Evolutionary conservation across 1,284 basidiomycete genomes (phyloP).

Genomic region (Erythrobasidium hasegawianum): DNA sequence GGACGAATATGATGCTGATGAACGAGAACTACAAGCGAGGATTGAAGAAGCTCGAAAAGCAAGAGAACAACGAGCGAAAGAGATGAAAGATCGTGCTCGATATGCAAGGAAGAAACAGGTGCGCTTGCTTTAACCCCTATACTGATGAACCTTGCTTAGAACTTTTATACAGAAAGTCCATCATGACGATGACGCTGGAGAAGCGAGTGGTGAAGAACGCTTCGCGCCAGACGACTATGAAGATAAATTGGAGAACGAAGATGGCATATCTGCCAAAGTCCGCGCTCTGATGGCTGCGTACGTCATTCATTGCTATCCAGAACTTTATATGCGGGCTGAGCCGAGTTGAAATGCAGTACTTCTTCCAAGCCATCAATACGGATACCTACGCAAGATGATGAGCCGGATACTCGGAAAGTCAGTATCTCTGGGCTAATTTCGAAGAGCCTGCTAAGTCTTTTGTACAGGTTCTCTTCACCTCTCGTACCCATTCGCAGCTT

Average conservation of each 20-base stretch:
- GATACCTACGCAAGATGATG: slow-evolving; percentile 42
- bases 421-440: slow-evolving; percentile 29
- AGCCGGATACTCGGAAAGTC: slow-evolving; percentile 50
- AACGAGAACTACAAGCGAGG: slow-evolving; percentile 47
- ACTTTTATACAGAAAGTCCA: slow-evolving; percentile 3
- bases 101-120: slow-evolving; percentile 30
- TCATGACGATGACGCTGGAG: slow-evolving; percentile 17
- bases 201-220: slow-evolving; percentile 53
- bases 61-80: slow-evolving; percentile 36
- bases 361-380: slow-evolving; percentile 4
- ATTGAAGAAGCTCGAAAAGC: slow-evolving; percentile 35
- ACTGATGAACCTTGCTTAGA: neutral
- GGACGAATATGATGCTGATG: slow-evolving; percentile 43
- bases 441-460: slow-evolving; percentile 3
- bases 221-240: slow-evolving; percentile 62
- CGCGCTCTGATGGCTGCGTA: slow-evolving; percentile 75
- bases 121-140: neutral
- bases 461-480: slow-evolving; percentile 78
- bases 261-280: slow-evolving; percentile 65
- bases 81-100: slow-evolving; percentile 36
- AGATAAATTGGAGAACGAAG: slow-evolving; percentile 42
- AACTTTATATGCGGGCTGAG: slow-evolving; percentile 12
- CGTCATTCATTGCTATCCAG: slow-evolving; percentile 37
- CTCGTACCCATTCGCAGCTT: slow-evolving; percentile 91
- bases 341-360: slow-evolving; percentile 24